Base-by-base conservation (phyloP, 805 yeast genomes). In the Saturnispora hagleri region DNA sequence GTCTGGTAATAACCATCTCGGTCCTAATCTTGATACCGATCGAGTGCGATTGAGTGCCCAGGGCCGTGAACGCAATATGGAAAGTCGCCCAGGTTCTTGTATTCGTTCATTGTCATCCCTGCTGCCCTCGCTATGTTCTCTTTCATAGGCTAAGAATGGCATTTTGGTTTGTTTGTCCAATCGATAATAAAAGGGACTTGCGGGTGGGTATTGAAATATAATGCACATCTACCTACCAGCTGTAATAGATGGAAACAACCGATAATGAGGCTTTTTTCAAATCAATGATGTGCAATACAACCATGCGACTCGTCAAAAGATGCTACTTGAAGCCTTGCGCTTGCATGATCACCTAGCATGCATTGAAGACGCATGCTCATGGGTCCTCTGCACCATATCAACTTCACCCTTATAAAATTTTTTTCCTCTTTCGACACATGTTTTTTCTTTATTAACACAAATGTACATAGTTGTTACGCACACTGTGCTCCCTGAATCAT, bases 1-100 rank as follows among this genome's bases (percentile, higher is more conserved):
- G 13, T 34, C 42, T n/a, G 41, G 42, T 24, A 35, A 18, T n/a
- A 40, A 17, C 50, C 50, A 47, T 20, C 50, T 47, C 6, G 50
- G 50, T 9, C 36, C 41, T 18, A 41, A 31, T 18, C 44, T 13
- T 6, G 46, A 43, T 28, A 26, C 35, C 10, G 46, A 27, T n/a
- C 46, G 26, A 17, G 31, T 43, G 20, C 33, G 46, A 27, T 27
- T 43, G 26, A 28, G 34, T 5, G 46, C 22, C 35, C 46, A 26
- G 4, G 24, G 33, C 5, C n/a, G 15, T 10, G 46, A 27, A 9
- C 50, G 27, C 45, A 47, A 27, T 5, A 40, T 47, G 18, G 50
- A 47, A 17, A 24, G 44, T 12, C 45, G 20, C n/a, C 35, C 15
- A 28, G 35, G 35, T 17, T 26, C 46, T 15, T 27, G 24, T 15